Evolutionary conservation across 176 grass and related monocot genomes (phyloP).

Genomic region (Ananas comosus): DNA sequence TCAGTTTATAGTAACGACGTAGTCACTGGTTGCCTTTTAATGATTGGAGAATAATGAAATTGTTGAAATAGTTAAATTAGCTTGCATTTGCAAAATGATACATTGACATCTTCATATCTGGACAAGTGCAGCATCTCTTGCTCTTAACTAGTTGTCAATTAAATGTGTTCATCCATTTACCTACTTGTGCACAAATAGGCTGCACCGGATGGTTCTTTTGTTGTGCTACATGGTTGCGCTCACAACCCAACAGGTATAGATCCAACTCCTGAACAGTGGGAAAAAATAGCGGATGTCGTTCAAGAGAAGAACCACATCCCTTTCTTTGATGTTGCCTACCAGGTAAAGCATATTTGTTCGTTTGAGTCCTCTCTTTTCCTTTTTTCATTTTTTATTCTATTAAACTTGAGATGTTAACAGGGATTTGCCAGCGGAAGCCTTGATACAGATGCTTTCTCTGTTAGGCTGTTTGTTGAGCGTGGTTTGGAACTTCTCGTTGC

Average conservation of each 20-base stretch:
- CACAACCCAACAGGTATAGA: constrained; percentile 98
- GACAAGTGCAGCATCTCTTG: constrained; percentile 2
- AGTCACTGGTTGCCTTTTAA: not conserved
- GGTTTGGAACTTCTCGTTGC: constrained; percentile 89
- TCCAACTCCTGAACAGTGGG: constrained; percentile 81
- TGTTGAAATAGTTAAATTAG: too few species aligned
- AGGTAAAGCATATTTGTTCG: constrained; percentile 35
- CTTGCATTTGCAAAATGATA: too few species aligned
- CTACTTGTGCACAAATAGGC: constrained; percentile 44
- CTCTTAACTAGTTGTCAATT: not conserved
- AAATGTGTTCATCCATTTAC: constrained; percentile 16
- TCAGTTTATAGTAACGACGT: not conserved
- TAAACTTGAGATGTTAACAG: constrained; percentile 32
- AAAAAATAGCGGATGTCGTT: constrained; percentile 76
- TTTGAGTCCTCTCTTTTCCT: not conserved
- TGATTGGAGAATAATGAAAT: not conserved
- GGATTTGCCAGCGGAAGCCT: constrained; percentile 98
- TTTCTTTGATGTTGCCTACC: constrained; percentile 99
- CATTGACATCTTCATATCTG: not conserved
- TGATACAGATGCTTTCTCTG: constrained; percentile 83
- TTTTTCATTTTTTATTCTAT: constrained; percentile 12
- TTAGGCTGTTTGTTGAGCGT: constrained; percentile 83
- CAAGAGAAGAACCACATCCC: constrained; percentile 83
- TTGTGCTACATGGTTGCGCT: constrained; percentile 88
- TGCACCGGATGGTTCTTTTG: constrained; percentile 90